Evolutionary conservation across 1,284 basidiomycete species (phyloP).

Genomic region (Bothia castanella): DNA sequence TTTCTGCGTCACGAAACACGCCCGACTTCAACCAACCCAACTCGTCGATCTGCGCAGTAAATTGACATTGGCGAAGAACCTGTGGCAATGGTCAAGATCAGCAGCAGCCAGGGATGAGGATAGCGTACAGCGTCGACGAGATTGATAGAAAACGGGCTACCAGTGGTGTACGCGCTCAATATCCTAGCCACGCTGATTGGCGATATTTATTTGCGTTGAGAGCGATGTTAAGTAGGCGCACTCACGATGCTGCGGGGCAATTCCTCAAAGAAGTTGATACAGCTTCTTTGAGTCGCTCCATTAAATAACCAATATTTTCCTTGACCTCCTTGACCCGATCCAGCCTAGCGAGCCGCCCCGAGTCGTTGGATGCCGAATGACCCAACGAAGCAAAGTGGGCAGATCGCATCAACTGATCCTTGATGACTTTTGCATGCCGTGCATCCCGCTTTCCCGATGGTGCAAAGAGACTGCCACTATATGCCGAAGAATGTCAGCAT

Average conservation of each 20-base stretch:
- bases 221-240: slow-evolving; percentile 1
- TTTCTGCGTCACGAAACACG: slow-evolving; percentile 21
- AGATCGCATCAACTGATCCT: slow-evolving; percentile 25
- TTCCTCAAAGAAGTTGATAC: slow-evolving; percentile 19
- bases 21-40: slow-evolving; percentile 30
- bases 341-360: slow-evolving; percentile 23
- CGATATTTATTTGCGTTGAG: neutral
- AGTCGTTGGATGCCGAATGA: slow-evolving; percentile 2
- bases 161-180: slow-evolving; percentile 34
- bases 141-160: slow-evolving; percentile 38
- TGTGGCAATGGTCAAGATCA: slow-evolving; percentile 10
- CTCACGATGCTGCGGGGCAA: slow-evolving; percentile 36
- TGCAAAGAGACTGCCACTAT: slow-evolving; percentile 34
- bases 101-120: neutral
- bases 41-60: slow-evolving; percentile 37
- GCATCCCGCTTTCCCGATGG: slow-evolving; percentile 22
- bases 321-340: slow-evolving; percentile 28
- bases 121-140: slow-evolving; percentile 38
- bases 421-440: slow-evolving; percentile 26
- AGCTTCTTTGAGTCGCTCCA: slow-evolving; percentile 18
- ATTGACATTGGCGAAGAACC: slow-evolving; percentile 43
- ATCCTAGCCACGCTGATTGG: slow-evolving; percentile 24
- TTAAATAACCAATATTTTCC: slow-evolving; percentile 29
- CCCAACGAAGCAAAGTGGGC: slow-evolving; percentile 16
- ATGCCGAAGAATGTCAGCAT: neutral